phyloP scores from a whole-genome alignment of 768 basidiomycete species.

The Kwoniella mangroviensis region DNA sequence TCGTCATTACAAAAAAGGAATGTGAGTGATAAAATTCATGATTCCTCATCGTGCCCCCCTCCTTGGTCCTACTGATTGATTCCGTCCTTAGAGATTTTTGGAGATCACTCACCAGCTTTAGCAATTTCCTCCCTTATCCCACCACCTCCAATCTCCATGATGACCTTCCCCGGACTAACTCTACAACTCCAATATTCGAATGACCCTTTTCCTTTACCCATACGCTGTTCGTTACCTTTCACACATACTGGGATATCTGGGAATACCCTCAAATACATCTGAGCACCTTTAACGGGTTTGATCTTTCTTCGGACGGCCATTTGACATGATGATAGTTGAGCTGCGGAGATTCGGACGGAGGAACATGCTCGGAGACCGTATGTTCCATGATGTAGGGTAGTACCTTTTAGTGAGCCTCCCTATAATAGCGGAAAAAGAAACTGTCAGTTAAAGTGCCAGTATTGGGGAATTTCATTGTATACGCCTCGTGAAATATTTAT shows the following conservation, averaged over 20 bases:
- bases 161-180: constrained; percentile 82
- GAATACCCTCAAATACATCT: constrained; percentile 86
- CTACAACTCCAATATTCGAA: constrained; percentile 98
- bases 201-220: constrained; percentile 98
- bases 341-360: constrained; percentile 79
- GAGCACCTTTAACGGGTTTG: constrained; percentile 84
- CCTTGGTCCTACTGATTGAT: too few species aligned
- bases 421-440: neutral
- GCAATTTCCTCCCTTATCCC: constrained; percentile 66
- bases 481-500: too few species aligned
- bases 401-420: constrained; percentile 91
- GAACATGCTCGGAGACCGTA: constrained; percentile 90
- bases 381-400: constrained; percentile 86
- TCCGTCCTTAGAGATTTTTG: too few species aligned
- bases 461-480: too few species aligned
- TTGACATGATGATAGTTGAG: constrained; percentile 84
- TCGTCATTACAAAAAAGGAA: too few species aligned
- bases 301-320: constrained; percentile 87
- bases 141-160: constrained; percentile 90
- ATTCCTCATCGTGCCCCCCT: too few species aligned
- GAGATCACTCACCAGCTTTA: constrained; percentile 25
- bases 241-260: constrained; percentile 97
- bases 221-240: constrained; percentile 98
- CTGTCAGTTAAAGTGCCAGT: neutral
- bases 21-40: too few species aligned